phyloP scores from a whole-genome alignment of 1,284 basidiomycete species.

The Apiotrichum gamsii region DNA sequence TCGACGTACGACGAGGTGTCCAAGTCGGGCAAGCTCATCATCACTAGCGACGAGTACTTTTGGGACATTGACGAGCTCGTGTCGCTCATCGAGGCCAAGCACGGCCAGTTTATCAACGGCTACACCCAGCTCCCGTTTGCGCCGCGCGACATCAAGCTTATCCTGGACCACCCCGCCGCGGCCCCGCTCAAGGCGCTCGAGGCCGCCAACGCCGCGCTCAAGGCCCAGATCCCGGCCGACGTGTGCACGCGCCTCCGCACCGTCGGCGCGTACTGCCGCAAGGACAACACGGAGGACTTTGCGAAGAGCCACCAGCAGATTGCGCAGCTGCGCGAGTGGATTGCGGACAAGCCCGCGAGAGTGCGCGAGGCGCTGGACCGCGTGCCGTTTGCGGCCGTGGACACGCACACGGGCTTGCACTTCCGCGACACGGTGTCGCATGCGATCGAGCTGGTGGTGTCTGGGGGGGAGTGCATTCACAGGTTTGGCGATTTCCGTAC shows the following conservation, averaged over 20 bases:
- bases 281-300: not conserved
- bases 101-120: constrained; percentile 10
- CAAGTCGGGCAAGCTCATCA: constrained; percentile 4
- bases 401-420: constrained; percentile 2
- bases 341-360: not conserved
- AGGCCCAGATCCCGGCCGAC: not conserved
- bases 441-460: constrained; percentile 7
- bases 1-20: constrained; percentile 1
- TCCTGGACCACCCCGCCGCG: constrained; percentile 4
- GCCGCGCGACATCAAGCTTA: constrained; percentile 2
- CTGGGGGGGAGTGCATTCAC: constrained; percentile 9
- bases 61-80: constrained; percentile 15
- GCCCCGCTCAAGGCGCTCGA: not conserved
- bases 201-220: not conserved
- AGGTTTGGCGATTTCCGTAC: constrained; percentile 10
- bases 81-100: constrained; percentile 1
- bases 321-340: constrained; percentile 1
- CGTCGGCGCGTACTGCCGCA: not conserved
- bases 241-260: not conserved
- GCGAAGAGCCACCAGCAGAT: not conserved
- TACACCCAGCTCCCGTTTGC: constrained; percentile 9
- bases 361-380: not conserved
- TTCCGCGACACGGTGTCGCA: constrained; percentile 11
- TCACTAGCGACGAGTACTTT: constrained; percentile 11
- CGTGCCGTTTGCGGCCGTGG: constrained; percentile 2